phyloP scores from a whole-genome alignment of 78 protist genomes.

The Dictyostelium discoideum region DNA sequence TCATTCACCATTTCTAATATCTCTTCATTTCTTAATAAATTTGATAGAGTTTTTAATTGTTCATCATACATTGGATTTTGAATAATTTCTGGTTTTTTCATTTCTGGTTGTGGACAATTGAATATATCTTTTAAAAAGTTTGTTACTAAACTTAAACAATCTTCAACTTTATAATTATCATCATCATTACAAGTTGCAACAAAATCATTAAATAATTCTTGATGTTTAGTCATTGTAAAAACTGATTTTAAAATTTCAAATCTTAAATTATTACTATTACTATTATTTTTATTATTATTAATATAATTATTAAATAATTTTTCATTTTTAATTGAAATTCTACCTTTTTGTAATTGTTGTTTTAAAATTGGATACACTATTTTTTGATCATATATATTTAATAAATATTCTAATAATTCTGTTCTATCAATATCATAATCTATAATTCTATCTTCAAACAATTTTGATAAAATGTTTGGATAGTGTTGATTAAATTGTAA shows the following conservation, averaged over 20 bases:
- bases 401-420: background rate
- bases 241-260: constrained; percentile 19
- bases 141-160: background rate
- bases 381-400: background rate
- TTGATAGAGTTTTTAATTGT: background rate
- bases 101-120: background rate
- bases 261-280: background rate
- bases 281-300: background rate
- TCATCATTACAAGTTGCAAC: background rate
- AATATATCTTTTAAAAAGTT: background rate
- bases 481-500: background rate
- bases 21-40: background rate
- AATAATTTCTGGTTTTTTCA: background rate
- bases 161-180: background rate
- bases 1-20: background rate
- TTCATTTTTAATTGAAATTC: background rate
- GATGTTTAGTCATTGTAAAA: background rate
- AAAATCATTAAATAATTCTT: background rate
- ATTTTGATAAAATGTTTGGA: background rate
- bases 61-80: background rate
- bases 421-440: background rate
- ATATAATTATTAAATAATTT: background rate
- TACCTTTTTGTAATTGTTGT: background rate
- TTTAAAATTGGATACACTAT: background rate
- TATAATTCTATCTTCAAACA: background rate